A percentile compares a stretch with the other conserved stretches of the same genome.
Evolutionary conservation across 768 basidiomycete genomes (phyloP).

Genomic region (Lentinula lateritia): DNA sequence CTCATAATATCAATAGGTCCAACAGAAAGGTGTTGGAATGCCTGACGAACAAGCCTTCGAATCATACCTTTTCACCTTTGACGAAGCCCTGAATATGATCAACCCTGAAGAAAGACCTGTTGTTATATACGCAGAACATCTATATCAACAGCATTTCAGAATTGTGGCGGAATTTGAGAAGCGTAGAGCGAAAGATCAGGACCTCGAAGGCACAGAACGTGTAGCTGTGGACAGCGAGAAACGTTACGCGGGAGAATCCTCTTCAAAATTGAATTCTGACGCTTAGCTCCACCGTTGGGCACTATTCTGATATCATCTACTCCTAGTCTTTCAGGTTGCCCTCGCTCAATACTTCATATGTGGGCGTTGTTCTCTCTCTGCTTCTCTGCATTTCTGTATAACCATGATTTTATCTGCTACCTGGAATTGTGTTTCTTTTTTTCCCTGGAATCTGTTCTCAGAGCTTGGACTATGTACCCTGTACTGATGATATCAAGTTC

Average conservation of each 20-base stretch:
- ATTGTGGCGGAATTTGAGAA: not conserved
- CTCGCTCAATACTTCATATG: too few relatives aligned
- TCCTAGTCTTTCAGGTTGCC: not conserved
- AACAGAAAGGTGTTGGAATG: conserved; percentile 50
- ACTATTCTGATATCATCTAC: not conserved
- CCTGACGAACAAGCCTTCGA: conserved; percentile 46
- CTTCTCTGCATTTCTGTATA: too few relatives aligned
- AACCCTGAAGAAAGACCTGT: conserved; percentile 24
- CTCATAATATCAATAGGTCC: conserved; percentile 25
- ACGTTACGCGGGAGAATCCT: too few relatives aligned
- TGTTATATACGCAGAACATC: conserved; percentile 31
- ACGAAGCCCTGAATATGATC: conserved; percentile 35
- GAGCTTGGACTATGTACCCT: too few relatives aligned
- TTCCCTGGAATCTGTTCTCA: too few relatives aligned
- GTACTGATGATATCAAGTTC: too few relatives aligned
- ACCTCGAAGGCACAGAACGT: not conserved
- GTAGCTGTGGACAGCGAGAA: not conserved
- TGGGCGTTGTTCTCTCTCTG: too few relatives aligned
- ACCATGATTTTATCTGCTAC: too few relatives aligned
- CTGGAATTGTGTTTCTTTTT: too few relatives aligned
- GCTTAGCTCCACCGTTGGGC: too few relatives aligned
- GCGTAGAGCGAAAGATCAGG: not conserved
- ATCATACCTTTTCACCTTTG: conserved; percentile 34
- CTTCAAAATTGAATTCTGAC: too few relatives aligned
- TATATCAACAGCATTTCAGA: conserved; percentile 15